These are phyloP conservation scores for Cerioporus squamosus DNA, from an alignment of 1,284 basidiomycete genomes.

Conservation along the genomic window DNA sequence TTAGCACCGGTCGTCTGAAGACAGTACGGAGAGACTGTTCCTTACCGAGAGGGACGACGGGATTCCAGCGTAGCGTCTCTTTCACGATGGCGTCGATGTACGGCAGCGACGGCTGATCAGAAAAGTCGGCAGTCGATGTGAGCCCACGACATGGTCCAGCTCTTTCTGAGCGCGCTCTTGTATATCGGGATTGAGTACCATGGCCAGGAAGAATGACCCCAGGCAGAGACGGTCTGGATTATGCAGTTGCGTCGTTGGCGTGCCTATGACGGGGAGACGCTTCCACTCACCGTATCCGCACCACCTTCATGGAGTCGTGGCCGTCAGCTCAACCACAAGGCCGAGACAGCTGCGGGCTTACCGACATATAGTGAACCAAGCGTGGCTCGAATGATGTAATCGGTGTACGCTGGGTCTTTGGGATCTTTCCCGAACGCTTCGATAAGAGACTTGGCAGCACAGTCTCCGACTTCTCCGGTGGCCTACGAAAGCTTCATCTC, in stretches of 20 bases:
- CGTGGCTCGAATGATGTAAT: conserved; percentile 12
- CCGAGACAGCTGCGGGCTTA: background rate
- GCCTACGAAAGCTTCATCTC: background rate
- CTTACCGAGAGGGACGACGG: conserved; percentile 31
- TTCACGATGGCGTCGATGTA: conserved; percentile 39
- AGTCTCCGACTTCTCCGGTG: conserved; percentile 6
- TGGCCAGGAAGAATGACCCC: conserved; percentile 31
- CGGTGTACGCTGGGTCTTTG: conserved; percentile 7
- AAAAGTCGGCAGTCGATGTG: conserved; percentile 36
- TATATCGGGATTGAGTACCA: conserved; percentile 36
- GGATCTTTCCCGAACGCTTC: conserved; percentile 8
- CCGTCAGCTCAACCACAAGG: background rate
- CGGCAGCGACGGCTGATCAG: conserved; percentile 35
- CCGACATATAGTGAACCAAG: conserved; percentile 21
- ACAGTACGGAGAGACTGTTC: background rate
- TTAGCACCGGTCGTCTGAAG: background rate
- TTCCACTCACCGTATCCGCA: conserved; percentile 21
- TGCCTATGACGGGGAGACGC: too few relatives aligned
- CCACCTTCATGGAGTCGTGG: conserved; percentile 14
- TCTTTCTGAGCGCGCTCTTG: conserved; percentile 37
- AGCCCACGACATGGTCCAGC: conserved; percentile 38
- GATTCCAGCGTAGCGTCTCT: conserved; percentile 41
- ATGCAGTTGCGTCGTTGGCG: background rate
- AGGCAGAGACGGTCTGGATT: conserved; percentile 27
- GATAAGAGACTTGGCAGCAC: conserved; percentile 12